These are phyloP conservation scores for Chlamydomonas sphaeroides DNA, from an alignment of 139 green algal genomes.

Conservation along the genomic window DNA sequence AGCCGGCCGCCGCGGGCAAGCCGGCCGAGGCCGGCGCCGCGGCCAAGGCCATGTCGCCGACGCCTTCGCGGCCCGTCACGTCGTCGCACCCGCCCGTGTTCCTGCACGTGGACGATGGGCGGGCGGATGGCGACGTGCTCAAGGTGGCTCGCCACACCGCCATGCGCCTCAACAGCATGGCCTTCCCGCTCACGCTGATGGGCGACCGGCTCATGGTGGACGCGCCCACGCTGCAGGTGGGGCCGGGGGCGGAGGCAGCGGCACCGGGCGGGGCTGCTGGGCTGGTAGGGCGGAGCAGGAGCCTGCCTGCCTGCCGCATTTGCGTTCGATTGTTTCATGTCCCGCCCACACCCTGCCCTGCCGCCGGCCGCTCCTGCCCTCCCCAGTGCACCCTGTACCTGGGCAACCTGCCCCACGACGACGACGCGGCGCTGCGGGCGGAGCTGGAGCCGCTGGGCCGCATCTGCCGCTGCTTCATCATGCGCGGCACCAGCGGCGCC, in stretches of 20 bases:
- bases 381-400: conserved; percentile 67
- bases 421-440: conserved; percentile 47
- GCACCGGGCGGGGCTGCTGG: no score
- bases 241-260: no score
- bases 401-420: conserved; percentile 58
- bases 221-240: conserved; percentile 29
- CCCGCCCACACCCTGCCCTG: no score
- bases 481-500: conserved; percentile 55
- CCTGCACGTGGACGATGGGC: conserved; percentile 41
- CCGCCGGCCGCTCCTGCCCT: no score
- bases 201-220: conserved; percentile 55
- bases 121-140: conserved; percentile 43
- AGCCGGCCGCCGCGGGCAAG: not conserved
- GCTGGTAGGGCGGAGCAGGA: no score
- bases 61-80: not conserved
- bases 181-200: conserved; percentile 36
- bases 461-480: conserved; percentile 64
- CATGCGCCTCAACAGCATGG: conserved; percentile 41
- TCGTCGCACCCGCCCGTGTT: not conserved
- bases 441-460: conserved; percentile 54
- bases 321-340: no score
- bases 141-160: conserved; percentile 54
- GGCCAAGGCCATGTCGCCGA: not conserved
- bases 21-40: not conserved
- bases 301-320: no score